Percentiles rank a stretch among this genome's conserved stretches.
Conservation (phyloP, 140 eudicot species). For the Anethum foeniculum region DNA sequence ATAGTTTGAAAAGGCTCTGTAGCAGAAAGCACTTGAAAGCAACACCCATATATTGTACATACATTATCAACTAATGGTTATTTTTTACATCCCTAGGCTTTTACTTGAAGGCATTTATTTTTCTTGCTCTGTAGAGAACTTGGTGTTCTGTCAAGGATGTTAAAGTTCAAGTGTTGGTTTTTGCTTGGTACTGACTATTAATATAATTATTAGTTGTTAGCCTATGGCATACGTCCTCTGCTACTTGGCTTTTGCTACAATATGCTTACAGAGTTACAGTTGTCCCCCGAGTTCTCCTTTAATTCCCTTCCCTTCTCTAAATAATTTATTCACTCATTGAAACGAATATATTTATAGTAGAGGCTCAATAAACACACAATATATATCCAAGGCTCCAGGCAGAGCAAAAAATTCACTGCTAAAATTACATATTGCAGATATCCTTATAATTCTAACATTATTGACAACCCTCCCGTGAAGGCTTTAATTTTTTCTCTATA, state of each 20-base stretch:
- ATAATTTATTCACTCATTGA: background rate
- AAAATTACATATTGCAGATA: background rate
- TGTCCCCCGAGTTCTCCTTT: background rate
- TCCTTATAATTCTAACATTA: background rate
- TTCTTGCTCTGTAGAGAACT: background rate
- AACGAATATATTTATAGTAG: background rate
- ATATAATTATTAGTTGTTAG: background rate
- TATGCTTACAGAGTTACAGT: background rate
- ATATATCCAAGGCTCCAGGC: background rate
- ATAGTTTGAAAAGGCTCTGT: background rate
- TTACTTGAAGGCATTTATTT: background rate
- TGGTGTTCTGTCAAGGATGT: background rate
- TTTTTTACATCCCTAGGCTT: background rate
- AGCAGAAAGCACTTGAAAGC: background rate
- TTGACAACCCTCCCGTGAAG: background rate
- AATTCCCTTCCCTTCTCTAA: background rate
- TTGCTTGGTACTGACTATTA: background rate
- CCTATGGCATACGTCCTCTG: background rate
- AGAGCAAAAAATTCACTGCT: background rate
- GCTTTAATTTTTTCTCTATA: background rate
- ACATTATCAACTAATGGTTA: too few species aligned
- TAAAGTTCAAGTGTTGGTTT: background rate
- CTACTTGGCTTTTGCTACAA: background rate
- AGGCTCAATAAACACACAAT: background rate
- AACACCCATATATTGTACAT: background rate